Conservation (phyloP, 176 grass and related monocot genomes). For the Chrysopogon serrulatus region DNA sequence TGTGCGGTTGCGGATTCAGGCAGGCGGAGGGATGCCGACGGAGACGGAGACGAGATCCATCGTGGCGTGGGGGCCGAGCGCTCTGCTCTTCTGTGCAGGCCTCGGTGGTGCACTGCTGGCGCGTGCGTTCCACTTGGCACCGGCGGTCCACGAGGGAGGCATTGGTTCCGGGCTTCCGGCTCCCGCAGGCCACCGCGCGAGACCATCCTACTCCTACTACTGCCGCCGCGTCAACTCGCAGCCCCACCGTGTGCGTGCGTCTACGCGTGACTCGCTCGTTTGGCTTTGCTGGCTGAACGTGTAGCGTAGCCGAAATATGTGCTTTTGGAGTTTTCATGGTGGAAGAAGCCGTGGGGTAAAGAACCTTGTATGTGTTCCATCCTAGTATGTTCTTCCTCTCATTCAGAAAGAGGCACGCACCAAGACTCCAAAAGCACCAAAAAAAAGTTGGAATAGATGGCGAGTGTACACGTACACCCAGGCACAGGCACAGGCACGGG, state of each 20-base stretch:
- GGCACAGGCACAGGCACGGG: neutral
- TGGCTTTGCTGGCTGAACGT: neutral
- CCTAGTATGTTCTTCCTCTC: no score
- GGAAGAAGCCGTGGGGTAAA: no score
- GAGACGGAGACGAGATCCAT: neutral
- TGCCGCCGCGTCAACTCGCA: neutral
- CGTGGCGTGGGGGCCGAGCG: constrained; percentile 12
- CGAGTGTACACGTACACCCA: neutral
- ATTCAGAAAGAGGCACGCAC: neutral
- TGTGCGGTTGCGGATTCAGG: neutral
- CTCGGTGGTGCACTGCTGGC: neutral
- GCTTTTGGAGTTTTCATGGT: no score
- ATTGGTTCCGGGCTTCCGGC: no score
- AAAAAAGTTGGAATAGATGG: neutral
- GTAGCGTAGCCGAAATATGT: no score
- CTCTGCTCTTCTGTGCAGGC: neutral
- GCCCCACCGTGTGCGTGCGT: neutral
- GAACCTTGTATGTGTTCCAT: no score
- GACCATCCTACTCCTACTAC: neutral
- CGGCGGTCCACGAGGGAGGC: constrained; percentile 9
- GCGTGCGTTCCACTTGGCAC: constrained; percentile 15
- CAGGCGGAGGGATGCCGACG: neutral
- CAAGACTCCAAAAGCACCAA: neutral
- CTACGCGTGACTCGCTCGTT: neutral
- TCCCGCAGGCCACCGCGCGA: no score